Percentiles rank a stretch among this genome's conserved stretches.
Evolutionary conservation across 73 alveolate species (phyloP).

Genomic region (Durusdinium trenchii): DNA sequence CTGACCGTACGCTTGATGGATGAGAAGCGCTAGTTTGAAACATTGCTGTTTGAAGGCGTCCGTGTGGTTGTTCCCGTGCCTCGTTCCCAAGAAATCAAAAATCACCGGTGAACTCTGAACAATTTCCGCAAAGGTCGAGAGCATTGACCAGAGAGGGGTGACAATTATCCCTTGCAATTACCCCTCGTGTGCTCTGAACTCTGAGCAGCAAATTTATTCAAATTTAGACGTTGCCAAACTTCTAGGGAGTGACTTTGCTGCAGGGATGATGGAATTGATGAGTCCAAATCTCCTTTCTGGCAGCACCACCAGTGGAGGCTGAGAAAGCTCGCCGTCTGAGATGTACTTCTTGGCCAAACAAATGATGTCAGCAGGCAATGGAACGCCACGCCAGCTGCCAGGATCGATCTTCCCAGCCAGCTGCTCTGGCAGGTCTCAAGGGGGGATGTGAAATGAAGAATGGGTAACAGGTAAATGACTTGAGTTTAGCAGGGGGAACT

Average conservation of each 20-base stretch:
- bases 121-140: neutral
- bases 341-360: neutral
- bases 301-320: neutral
- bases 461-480: too few relatives aligned
- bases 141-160: neutral
- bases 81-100: neutral
- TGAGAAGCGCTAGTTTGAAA: neutral
- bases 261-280: neutral
- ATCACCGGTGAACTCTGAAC: neutral
- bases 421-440: too few relatives aligned
- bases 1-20: neutral
- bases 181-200: neutral
- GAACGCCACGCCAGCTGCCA: too few relatives aligned
- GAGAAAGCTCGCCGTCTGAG: slow-evolving; percentile 5
- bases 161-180: neutral
- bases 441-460: too few relatives aligned
- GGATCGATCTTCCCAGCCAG: too few relatives aligned
- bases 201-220: neutral
- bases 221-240: neutral
- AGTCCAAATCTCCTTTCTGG: neutral
- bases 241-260: neutral
- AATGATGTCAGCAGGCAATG: neutral
- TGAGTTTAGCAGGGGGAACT: too few relatives aligned
- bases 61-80: slow-evolving; percentile 7
- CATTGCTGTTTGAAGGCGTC: neutral